phyloP scores from a whole-genome alignment of 2,329 filamentous ascomycete genomes.

The Myriosclerotinia duriaeana region DNA sequence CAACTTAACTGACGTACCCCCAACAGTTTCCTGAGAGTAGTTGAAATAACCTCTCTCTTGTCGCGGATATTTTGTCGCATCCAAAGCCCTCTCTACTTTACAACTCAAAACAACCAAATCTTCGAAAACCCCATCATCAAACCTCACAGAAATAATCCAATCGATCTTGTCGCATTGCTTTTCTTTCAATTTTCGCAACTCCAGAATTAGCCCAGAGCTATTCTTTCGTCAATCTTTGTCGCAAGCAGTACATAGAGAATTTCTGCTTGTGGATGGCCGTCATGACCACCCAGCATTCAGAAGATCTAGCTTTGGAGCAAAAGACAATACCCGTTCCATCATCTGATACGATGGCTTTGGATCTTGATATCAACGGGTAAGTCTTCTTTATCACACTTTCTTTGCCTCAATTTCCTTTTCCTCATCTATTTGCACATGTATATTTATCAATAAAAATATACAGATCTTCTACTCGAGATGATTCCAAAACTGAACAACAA shows the following conservation, averaged over 20 bases:
- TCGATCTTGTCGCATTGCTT: slow-evolving; percentile 18
- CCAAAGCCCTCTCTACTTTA: neutral
- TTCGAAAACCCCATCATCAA: neutral
- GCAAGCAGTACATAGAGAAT: slow-evolving; percentile 28
- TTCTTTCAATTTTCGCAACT: neutral
- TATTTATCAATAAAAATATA: slow-evolving; percentile 40
- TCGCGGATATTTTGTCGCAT: slow-evolving; percentile 1
- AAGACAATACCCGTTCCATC: slow-evolving; percentile 51
- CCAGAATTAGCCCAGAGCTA: neutral
- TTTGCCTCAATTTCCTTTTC: slow-evolving; percentile 35
- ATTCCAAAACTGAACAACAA: slow-evolving; percentile 28
- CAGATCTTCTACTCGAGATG: slow-evolving; percentile 40
- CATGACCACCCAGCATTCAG: slow-evolving; percentile 50
- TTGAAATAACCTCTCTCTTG: neutral
- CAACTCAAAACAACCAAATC: neutral
- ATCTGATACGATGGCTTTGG: slow-evolving; percentile 52
- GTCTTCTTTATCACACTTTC: slow-evolving; percentile 42
- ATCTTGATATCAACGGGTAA: slow-evolving; percentile 59
- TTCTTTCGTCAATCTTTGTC: slow-evolving; percentile 17
- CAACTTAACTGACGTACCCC: slow-evolving; percentile 1
- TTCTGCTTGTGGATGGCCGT: slow-evolving; percentile 49
- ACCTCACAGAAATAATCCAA: neutral
- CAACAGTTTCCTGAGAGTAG: neutral
- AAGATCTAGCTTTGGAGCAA: slow-evolving; percentile 46
- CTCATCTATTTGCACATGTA: slow-evolving; percentile 34